phyloP scores from a whole-genome alignment of 768 basidiomycete species.

The Amanita inopinata region DNA sequence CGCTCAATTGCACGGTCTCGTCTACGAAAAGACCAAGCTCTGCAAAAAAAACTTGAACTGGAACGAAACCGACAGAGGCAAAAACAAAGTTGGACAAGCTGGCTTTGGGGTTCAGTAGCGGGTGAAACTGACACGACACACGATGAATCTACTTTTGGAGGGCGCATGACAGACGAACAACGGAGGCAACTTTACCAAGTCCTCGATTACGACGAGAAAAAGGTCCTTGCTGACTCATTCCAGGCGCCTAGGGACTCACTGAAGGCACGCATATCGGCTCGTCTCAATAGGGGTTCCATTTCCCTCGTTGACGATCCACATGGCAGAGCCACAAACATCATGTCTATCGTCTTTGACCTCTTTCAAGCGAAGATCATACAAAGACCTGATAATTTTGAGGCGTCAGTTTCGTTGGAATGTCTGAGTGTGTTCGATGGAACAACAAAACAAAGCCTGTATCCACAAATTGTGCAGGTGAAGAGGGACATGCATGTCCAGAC shows the following conservation, averaged over 20 bases:
- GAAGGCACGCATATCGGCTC: conserved; percentile 63
- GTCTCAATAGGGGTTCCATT: conserved; percentile 83
- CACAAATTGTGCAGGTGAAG: conserved; percentile 79
- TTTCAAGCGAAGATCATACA: conserved; percentile 82
- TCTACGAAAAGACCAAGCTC: conserved; percentile 74
- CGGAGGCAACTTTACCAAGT: conserved; percentile 82
- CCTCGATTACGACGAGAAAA: conserved; percentile 87
- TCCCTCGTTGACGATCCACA: conserved; percentile 71
- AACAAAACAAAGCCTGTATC: conserved; percentile 65
- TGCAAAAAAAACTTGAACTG: conserved; percentile 61
- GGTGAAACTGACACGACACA: conserved; percentile 20
- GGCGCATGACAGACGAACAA: conserved; percentile 82
- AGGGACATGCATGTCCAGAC: conserved; percentile 14
- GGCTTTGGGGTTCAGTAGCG: conserved; percentile 71
- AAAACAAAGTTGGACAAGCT: conserved; percentile 54
- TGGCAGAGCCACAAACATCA: conserved; percentile 52
- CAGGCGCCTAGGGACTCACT: conserved; percentile 72
- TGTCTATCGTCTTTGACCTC: conserved; percentile 79
- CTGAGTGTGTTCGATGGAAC: conserved; percentile 92
- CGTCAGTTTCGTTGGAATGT: conserved; percentile 73
- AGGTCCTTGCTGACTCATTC: conserved; percentile 58
- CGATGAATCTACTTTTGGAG: conserved; percentile 50
- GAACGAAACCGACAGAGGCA: conserved; percentile 43
- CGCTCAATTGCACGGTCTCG: conserved; percentile 88
- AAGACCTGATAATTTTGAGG: conserved; percentile 80